Evolutionary conservation across 2,329 filamentous ascomycete genomes (phyloP).

Genomic region (Ophiostoma perfectum): DNA sequence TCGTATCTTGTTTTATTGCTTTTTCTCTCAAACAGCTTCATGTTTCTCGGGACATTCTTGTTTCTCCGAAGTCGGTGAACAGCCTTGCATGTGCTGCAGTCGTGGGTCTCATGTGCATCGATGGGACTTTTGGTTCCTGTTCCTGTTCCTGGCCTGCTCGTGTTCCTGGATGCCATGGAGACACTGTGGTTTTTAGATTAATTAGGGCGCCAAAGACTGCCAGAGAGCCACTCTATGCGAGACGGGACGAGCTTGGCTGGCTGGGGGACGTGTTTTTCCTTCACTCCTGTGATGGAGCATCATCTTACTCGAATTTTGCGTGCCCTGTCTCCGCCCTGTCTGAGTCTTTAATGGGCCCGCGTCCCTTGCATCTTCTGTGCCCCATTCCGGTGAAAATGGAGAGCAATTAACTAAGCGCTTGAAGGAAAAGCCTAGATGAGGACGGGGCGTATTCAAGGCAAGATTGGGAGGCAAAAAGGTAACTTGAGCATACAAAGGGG

Average conservation of each 20-base stretch:
- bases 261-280: conserved; percentile 7
- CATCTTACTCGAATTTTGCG: conserved; percentile 4
- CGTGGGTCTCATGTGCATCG: neutral
- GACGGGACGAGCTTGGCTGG: conserved; percentile 12
- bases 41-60: neutral
- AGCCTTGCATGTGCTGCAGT: conserved; percentile 3
- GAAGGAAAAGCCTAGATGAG: neutral
- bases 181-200: conserved; percentile 3
- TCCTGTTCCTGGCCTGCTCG: neutral
- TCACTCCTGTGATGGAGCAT: neutral
- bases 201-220: neutral
- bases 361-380: neutral
- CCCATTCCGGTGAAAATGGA: no score
- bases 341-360: neutral
- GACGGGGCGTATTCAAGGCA: neutral
- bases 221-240: conserved; percentile 17
- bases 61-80: conserved; percentile 6
- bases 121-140: neutral
- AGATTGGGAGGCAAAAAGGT: neutral
- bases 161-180: neutral
- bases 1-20: no score
- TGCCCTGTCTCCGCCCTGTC: neutral
- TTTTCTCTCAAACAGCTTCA: neutral
- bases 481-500: neutral
- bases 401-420: neutral